Conservation (phyloP, 208 protist genomes). For the Leishmania mexicana region DNA sequence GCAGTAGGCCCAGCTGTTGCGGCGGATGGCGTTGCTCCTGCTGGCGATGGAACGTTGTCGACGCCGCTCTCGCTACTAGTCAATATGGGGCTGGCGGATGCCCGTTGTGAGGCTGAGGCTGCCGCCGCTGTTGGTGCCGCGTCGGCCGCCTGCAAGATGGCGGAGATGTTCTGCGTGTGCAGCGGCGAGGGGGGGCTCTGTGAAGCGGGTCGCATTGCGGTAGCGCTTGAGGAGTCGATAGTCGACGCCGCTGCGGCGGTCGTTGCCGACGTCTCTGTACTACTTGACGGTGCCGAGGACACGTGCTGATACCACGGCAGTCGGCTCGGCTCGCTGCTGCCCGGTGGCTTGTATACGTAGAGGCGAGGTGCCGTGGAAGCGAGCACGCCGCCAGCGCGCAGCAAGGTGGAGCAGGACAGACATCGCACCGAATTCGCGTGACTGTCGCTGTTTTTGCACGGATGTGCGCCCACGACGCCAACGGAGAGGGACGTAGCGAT, state of each 20-base stretch:
- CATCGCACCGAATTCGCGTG: background rate
- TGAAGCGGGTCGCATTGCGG: background rate
- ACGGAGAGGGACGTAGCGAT: background rate
- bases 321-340: slow-evolving; percentile 39
- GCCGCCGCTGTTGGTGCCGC: background rate
- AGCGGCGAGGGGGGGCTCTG: slow-evolving; percentile 1
- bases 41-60: background rate
- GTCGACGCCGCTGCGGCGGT: background rate
- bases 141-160: slow-evolving; percentile 10
- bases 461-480: background rate
- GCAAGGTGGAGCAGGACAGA: background rate
- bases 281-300: background rate
- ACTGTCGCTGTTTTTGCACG: background rate
- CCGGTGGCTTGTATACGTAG: slow-evolving; percentile 67
- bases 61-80: slow-evolving; percentile 11
- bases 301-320: slow-evolving; percentile 61
- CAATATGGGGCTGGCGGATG: background rate
- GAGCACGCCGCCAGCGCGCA: slow-evolving; percentile 4
- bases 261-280: background rate
- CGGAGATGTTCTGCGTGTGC: slow-evolving; percentile 18
- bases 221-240: background rate
- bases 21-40: slow-evolving; percentile 1
- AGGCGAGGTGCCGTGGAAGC: background rate
- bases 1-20: background rate
- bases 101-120: background rate